These are phyloP conservation scores for Aureobasidium mangrovei DNA, from an alignment of 2,329 filamentous ascomycete genomes.

Conservation along the genomic window DNA sequence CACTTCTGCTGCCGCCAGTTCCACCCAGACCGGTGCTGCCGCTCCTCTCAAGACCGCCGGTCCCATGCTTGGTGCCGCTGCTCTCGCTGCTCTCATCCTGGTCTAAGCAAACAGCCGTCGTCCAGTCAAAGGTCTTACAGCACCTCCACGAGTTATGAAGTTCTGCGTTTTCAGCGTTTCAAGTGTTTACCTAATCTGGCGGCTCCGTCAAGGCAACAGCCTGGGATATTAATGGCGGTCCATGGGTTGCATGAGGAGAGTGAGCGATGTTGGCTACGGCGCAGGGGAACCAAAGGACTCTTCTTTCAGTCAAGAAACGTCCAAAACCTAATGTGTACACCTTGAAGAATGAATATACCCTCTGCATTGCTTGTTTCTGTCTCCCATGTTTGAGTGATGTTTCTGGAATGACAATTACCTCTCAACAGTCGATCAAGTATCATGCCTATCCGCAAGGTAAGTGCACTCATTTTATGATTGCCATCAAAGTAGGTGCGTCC, in stretches of 20 bases:
- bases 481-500: too few species aligned
- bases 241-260: not conserved
- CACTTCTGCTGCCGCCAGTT: not conserved
- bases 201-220: too few species aligned
- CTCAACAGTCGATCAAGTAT: too few species aligned
- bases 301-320: not conserved
- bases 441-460: too few species aligned
- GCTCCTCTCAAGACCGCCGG: slow-evolving; percentile 27
- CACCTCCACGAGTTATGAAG: slow-evolving; percentile 10
- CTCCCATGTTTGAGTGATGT: too few species aligned
- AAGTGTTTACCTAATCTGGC: not conserved
- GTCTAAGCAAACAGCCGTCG: slow-evolving; percentile 13
- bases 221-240: not conserved
- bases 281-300: not conserved
- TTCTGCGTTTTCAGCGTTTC: not conserved
- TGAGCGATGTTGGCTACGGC: not conserved
- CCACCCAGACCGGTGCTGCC: slow-evolving; percentile 15
- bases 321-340: slow-evolving; percentile 11
- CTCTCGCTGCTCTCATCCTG: slow-evolving; percentile 36
- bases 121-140: not conserved
- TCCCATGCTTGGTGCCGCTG: slow-evolving; percentile 28
- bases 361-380: not conserved
- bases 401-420: too few species aligned
- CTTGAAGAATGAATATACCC: slow-evolving; percentile 7
- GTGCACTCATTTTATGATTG: too few species aligned